Evolutionary conservation across 257 asterid species (phyloP).

Genomic region (Solanum lycopersicoides): DNA sequence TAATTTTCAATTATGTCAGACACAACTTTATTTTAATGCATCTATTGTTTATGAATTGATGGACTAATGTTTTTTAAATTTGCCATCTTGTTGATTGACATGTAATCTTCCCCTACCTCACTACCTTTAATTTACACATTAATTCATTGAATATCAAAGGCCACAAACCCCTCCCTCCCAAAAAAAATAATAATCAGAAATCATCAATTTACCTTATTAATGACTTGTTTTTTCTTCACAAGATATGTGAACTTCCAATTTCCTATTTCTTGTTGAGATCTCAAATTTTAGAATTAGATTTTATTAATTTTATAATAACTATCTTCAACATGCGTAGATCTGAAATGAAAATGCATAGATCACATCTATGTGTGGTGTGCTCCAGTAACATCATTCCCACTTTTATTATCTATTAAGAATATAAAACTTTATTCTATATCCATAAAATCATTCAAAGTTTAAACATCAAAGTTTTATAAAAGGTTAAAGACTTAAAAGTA

Average conservation of each 20-base stretch:
- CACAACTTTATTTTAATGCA: slow-evolving; percentile 5
- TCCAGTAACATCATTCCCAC: no score
- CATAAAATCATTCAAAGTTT: no score
- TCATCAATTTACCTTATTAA: background rate
- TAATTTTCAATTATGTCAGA: slow-evolving; percentile 19
- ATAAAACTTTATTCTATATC: no score
- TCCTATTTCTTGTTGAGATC: background rate
- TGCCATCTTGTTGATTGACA: background rate
- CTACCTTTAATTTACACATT: background rate
- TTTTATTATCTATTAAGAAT: no score
- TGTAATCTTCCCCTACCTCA: background rate
- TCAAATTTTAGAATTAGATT: background rate
- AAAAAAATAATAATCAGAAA: no score
- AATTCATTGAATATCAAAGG: no score
- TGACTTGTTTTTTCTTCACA: background rate
- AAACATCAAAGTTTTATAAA: no score
- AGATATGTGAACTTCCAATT: background rate
- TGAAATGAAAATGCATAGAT: no score
- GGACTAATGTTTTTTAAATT: background rate
- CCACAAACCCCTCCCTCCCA: background rate
- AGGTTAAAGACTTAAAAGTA: no score
- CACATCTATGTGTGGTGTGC: no score
- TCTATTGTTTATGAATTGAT: background rate
- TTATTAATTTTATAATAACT: no score
- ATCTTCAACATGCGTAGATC: no score